Evolutionary conservation across 2,329 filamentous ascomycete genomes (phyloP).

Genomic region (Exophiala bonariae): DNA sequence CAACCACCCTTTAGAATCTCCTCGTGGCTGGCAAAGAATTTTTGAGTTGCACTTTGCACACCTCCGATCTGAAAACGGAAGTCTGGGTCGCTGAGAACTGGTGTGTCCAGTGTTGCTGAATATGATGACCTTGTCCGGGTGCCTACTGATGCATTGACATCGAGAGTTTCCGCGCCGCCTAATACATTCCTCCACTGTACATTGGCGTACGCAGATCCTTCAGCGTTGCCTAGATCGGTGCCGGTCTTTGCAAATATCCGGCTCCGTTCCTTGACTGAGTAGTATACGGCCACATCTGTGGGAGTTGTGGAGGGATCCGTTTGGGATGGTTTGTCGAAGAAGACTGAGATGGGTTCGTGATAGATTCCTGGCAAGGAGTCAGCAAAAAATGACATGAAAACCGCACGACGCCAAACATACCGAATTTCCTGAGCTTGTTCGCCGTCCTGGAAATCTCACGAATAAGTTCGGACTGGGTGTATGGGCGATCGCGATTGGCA

Average conservation of each 20-base stretch:
- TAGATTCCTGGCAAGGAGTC: constrained; percentile 68
- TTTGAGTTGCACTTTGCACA: constrained; percentile 79
- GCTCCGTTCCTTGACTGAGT: constrained; percentile 76
- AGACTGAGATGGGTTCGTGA: constrained; percentile 77
- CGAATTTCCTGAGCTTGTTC: constrained; percentile 75
- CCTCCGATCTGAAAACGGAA: constrained; percentile 76
- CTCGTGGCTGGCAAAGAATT: constrained; percentile 92
- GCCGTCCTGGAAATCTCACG: constrained; percentile 68
- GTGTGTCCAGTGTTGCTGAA: constrained; percentile 79
- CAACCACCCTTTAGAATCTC: constrained; percentile 79
- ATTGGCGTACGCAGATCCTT: constrained; percentile 90
- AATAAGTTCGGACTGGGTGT: constrained; percentile 79
- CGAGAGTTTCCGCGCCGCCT: constrained; percentile 87
- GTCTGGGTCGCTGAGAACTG: constrained; percentile 81
- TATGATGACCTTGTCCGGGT: constrained; percentile 91
- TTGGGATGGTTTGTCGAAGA: constrained; percentile 72
- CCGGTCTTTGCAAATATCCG: constrained; percentile 88
- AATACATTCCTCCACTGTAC: constrained; percentile 88
- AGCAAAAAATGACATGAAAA: constrained; percentile 23
- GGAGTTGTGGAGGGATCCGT: constrained; percentile 68
- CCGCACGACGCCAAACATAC: constrained; percentile 48
- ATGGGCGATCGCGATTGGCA: constrained; percentile 64
- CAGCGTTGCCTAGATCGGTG: constrained; percentile 88
- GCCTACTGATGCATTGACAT: constrained; percentile 81
- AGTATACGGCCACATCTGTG: constrained; percentile 77